Evolutionary conservation across 345 rosid genomes (phyloP), one percentile per base, ranked within the genome.

Genomic region (Mercurialis annua): DNA sequence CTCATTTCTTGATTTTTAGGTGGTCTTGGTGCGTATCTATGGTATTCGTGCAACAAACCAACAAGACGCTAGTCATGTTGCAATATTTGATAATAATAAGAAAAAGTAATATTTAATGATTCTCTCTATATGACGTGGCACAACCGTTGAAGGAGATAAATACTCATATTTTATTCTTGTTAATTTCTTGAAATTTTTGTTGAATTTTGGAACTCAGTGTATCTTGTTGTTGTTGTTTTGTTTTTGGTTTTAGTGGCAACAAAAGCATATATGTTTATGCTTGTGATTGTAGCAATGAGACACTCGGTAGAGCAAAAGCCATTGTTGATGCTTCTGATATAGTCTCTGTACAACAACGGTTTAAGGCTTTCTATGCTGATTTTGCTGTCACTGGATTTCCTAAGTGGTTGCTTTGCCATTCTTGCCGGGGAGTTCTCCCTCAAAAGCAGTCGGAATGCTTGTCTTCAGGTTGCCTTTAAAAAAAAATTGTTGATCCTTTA

Each of bases 211-310:
- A 54, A 26, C 11, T 26, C n/a, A 36, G 24, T 65, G 4, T 31
- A 33, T 43, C 1, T 52, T 60, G 14, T 67, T 61, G 14, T 67
- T 61, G 46, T 56, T 63, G 66, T 42, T 75, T 71, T 60, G 43
- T 51, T 60, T 75, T 44, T n/a, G n/a, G n/a, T n/a, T 69, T 83
- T 68, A 90, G 96, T 27, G 91, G 92, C 53, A 82, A 75, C 70
- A 79, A 79, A 76, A 80, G 81, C 66, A 70, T 82, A 49, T 59
- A 68, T 9, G 85, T 89, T 30, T 88, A 90, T 69, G 96, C 98
- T 64, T 92, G 96, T 6, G 93, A 90, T 60, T 92, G 93, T 81
- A 88, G 98, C 74, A 62, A 72, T 42, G 89, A 87, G 68, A 88
- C 87, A 70, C 94, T 93, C 63, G 80, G 82, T 66, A 84, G 79